Conservation (phyloP, 2,329 filamentous ascomycete genomes). For the Myriosclerotinia duriaeana region DNA sequence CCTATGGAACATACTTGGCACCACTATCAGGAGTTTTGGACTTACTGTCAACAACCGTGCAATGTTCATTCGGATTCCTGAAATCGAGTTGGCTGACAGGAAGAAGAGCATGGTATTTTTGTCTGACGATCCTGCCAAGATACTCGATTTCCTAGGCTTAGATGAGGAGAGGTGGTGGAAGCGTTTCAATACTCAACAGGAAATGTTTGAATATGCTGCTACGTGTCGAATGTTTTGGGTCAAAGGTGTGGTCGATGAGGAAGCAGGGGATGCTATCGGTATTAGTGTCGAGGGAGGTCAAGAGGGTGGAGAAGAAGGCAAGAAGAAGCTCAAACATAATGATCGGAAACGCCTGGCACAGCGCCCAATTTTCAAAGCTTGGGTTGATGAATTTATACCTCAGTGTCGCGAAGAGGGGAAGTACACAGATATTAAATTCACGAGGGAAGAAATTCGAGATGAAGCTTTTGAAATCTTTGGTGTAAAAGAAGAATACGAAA, state of each 20-base stretch:
- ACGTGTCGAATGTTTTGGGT: conserved; percentile 59
- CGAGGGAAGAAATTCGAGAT: conserved; percentile 49
- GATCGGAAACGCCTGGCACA: conserved; percentile 57
- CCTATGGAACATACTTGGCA: conserved; percentile 63
- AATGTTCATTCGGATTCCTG: conserved; percentile 64
- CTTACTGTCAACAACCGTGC: conserved; percentile 64
- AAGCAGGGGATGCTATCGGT: conserved; percentile 25
- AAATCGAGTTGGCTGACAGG: conserved; percentile 61
- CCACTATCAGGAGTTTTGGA: conserved; percentile 62
- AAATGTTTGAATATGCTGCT: conserved; percentile 62
- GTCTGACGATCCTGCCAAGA: conserved; percentile 53
- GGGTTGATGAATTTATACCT: conserved; percentile 64
- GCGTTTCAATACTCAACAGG: conserved; percentile 55
- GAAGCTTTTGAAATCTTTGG: conserved; percentile 56
- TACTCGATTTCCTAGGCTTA: conserved; percentile 65
- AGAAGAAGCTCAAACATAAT: conserved; percentile 49
- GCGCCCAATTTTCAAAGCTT: conserved; percentile 58
- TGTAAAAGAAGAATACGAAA: conserved; percentile 47
- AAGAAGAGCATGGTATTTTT: conserved; percentile 58
- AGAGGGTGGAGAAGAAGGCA: conserved; percentile 40
- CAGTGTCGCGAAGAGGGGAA: conserved; percentile 46
- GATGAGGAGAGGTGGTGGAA: conserved; percentile 50
- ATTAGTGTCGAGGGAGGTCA: conserved; percentile 26
- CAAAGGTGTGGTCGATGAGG: conserved; percentile 38
- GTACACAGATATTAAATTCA: conserved; percentile 37